Base-by-base conservation (phyloP, 495 filamentous ascomycete genomes). In the Pyronema omphalodes region DNA sequence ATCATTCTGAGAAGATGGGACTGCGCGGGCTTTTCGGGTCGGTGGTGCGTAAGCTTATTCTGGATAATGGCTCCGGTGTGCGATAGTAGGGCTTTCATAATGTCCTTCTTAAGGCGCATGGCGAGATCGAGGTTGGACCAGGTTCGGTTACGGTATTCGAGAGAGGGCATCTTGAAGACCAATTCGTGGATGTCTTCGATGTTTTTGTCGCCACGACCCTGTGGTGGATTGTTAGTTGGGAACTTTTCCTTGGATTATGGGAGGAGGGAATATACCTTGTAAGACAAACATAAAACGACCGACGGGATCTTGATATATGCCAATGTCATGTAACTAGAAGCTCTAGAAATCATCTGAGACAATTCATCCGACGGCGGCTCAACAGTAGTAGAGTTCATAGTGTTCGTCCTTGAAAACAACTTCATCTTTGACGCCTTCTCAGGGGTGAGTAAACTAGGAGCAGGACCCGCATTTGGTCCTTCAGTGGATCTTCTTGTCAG, bases 91-190 rank as follows among this genome's bases (percentile, higher is more conserved):
- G 93, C 93, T 61, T 83, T 82, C 67, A 93, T 91, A 58, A 95
- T 84, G 52, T 93, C 87, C 58, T 83, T 86, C 74, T 99, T 96
- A 44, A 99, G 71, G 15, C 83, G 81, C 48, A 95, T 71, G 0
- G 89, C 88, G 9, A 99, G 77, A 57, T 99, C 91, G 7, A 96
- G 78, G 66, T 96, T 96, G 14, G 89, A 95, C 91, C 91, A 99
- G 8, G 88, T 96, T 70, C 95, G 96, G 71, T 99, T 96, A 48
- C 85, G 76, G 66, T 94, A 96, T 65, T 99, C 91, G 39, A 99
- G 78, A 12, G 83, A 83, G 6, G 91, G 91, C 63, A 99, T 78
- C 15, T 87, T 81, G 75, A 98, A 98, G 55, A 96, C 91, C 56
- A 98, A 89, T 61, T 95, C 82, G 67, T 98, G 91, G 9, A 98